These are phyloP conservation scores for Trichomonas gallinae DNA, from an alignment of 208 protist genomes.

Conservation along the genomic window DNA sequence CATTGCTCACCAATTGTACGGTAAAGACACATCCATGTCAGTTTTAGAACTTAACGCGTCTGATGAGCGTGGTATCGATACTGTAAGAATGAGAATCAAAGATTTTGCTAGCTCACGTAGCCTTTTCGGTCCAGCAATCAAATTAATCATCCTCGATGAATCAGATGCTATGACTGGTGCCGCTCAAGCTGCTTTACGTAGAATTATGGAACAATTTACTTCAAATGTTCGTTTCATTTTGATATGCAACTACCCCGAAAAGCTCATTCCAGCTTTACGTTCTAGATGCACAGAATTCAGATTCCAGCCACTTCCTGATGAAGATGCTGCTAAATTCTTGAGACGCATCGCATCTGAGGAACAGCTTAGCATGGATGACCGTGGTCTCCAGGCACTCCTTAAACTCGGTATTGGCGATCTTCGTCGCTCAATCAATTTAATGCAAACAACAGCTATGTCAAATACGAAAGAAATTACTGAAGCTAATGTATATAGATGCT, in stretches of 20 bases:
- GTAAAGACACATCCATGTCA: not conserved
- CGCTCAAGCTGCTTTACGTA: slow-evolving; percentile 84
- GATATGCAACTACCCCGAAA: slow-evolving; percentile 91
- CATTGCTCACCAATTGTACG: slow-evolving; percentile 69
- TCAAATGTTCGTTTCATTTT: slow-evolving; percentile 89
- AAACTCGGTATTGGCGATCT: slow-evolving; percentile 42
- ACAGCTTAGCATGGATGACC: slow-evolving; percentile 50
- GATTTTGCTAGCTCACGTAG: slow-evolving; percentile 84
- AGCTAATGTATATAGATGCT: slow-evolving; percentile 94
- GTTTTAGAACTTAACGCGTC: slow-evolving; percentile 91
- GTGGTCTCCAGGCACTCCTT: not conserved
- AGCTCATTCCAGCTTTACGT: slow-evolving; percentile 58
- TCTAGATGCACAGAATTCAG: slow-evolving; percentile 93
- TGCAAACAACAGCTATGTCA: slow-evolving; percentile 75
- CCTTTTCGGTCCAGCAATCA: slow-evolving; percentile 70
- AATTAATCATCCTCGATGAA: slow-evolving; percentile 97
- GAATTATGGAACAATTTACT: slow-evolving; percentile 93
- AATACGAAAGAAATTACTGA: slow-evolving; percentile 79
- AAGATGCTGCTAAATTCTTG: not conserved
- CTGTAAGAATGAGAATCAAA: slow-evolving; percentile 89
- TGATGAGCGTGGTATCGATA: slow-evolving; percentile 92
- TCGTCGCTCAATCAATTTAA: slow-evolving; percentile 74
- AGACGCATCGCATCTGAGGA: slow-evolving; percentile 41
- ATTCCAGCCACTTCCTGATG: slow-evolving; percentile 56
- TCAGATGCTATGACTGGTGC: slow-evolving; percentile 91